Base-by-base conservation (phyloP, 768 basidiomycete species). In the Lactifluus echinatus region DNA sequence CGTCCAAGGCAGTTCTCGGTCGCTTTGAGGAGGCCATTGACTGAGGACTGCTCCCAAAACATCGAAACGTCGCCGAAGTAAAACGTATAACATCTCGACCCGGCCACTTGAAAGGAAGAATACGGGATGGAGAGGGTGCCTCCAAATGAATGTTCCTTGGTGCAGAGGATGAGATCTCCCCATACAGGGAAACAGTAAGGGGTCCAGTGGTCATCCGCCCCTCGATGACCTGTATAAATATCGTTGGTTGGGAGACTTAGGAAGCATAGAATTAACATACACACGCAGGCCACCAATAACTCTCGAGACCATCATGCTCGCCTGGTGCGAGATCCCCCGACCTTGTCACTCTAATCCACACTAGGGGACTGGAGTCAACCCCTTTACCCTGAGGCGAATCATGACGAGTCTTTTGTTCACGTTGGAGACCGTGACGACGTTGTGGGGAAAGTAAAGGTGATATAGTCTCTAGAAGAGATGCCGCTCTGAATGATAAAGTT, bases 281-380 rank as follows among this genome's bases (percentile, higher is more conserved):
- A 73, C 77, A 76, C 28, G 75, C 84, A 21, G 87, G 87, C 87
- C 87, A 89, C 87, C 87, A 89, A 37, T 81, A 55, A 11, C 64
- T 60, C 12, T 58, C 67, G 2, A 65, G 66, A 29, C 65, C 66
- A 23, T 34, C 44, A 2, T 14, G 36, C 34, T 66, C 64, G 21
- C 65, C 47, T 21, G 69, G 62, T 21, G 68, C 70, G 15, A 76
- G 66, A 11, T 66, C 57, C 15, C 73, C 75, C 5, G 61, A 65
- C 17, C 71, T 68, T 50, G 80, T 72, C 52, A 85, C 66, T 1
- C 79, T 71, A 8, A 84, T 75, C 81, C 81, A 58, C 24, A 58
- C 57, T 37, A 59, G 45, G 28, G 57, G 40, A 39, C 57, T n/a
- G 17, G 40, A 19, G 15, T 55, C 57, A 8, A 42, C 26, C 15